Base-by-base conservation (phyloP, 2,329 filamentous ascomycete genomes). In the Calonectria hongkongensis region DNA sequence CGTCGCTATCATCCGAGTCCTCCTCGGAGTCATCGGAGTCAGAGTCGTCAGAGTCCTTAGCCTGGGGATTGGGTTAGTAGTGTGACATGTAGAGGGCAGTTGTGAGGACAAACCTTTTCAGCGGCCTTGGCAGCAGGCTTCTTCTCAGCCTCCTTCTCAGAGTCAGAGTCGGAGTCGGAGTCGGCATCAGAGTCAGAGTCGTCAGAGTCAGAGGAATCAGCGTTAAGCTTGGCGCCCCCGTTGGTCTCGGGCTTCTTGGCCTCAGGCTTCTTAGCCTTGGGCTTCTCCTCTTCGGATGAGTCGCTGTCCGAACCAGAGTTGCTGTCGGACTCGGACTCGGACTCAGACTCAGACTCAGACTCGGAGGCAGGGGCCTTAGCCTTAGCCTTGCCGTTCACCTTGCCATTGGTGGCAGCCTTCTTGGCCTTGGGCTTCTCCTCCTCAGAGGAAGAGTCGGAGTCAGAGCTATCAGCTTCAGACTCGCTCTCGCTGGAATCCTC, bases 391-490 rank as follows among this genome's bases (percentile, higher is more conserved):
- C 75, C 56, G 73, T 82, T 79, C 68, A 78, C 76, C 56, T 78
- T 70, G 45, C 72, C 75, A 45, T 80, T 80, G 68, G 69, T 74
- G 78, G 84, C 82, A 45, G 78, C 68, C 64, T 77, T 78, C 62
- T 77, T 76, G 36, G 76, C 62, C 79, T 80, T 81, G 68, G 78
- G 79, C 76, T 81, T 83, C 78, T 82, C 79, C 71, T 84, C 80
- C 66, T 84, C 83, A 39, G 79, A 80, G 73, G 82, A 84, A 74
- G 82, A 84, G 69, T 85, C 85, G 62, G 83, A 84, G 73, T 84
- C 85, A 67, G 82, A 72, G 66, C 39, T 41, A 16, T 68, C 66
- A 43, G 67, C 54, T 51, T 76, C 75, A 21, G 67, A 58, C 41
- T 72, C 73, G 33, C 68, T 77, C 41, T 72, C 73, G 33, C 68